Conservation (phyloP, 164 flowering plant species). For the Saururus chinensis region DNA sequence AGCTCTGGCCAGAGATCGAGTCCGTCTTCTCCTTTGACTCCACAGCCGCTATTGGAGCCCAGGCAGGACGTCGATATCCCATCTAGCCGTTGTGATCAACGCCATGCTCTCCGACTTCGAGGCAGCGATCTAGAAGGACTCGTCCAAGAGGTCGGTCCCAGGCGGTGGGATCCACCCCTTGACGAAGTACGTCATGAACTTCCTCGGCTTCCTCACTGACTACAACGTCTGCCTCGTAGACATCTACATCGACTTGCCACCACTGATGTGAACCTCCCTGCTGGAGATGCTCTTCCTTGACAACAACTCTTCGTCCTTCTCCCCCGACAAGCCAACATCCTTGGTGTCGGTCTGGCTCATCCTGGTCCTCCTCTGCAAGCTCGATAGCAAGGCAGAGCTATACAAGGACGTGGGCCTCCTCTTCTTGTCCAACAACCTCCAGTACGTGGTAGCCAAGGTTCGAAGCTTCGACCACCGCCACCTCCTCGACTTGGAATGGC, state of each 20-base stretch:
- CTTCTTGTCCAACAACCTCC: slow-evolving; percentile 60
- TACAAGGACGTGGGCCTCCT: slow-evolving; percentile 46
- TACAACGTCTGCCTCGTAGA: slow-evolving; percentile 35
- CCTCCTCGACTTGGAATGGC: slow-evolving; percentile 54
- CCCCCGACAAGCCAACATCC: slow-evolving; percentile 3
- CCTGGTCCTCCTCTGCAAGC: slow-evolving; percentile 51
- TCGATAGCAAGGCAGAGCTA: slow-evolving; percentile 44
- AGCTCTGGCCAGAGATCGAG: no score
- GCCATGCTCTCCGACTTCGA: no score
- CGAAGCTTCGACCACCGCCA: slow-evolving; percentile 30
- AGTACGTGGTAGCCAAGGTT: slow-evolving; percentile 33
- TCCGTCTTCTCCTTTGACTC: no score
- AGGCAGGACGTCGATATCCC: no score
- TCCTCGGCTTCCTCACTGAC: slow-evolving; percentile 37
- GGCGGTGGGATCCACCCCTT: slow-evolving; percentile 52
- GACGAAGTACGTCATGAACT: slow-evolving; percentile 41
- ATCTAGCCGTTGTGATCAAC: no score
- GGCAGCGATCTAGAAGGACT: no score
- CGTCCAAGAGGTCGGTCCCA: no score
- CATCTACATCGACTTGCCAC: slow-evolving; percentile 32
- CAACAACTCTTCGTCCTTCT: not conserved
- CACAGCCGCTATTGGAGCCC: no score
- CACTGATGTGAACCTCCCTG: slow-evolving; percentile 17
- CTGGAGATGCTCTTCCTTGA: slow-evolving; percentile 19
- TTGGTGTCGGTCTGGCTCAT: slow-evolving; percentile 34